Base-by-base conservation (phyloP, 140 eudicot genomes). In the Oenanthe javanica region DNA sequence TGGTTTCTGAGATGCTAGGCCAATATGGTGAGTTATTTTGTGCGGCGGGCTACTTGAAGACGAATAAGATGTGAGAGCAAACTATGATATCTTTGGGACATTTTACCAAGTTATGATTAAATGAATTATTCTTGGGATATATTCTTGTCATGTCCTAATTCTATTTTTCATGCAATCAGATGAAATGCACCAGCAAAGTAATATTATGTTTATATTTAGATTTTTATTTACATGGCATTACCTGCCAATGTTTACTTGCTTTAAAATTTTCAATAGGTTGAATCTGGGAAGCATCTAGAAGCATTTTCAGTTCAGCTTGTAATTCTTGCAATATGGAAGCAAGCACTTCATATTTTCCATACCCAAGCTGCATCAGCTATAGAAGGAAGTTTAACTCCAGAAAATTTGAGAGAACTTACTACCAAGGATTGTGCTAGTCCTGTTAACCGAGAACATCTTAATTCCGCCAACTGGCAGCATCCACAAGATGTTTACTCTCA, bases 271-370 rank as follows among this genome's bases (percentile, higher is more conserved):
- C 81, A 66, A 25, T 52, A 89, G 92, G 77, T 77, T 67, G 87
- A 75, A 45, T 85, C 82, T 78, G 86, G 84, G 49, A 84, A 82
- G 71, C 83, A 86, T 15, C 81, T 95, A 38, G 99, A 95, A 57
- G 99, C 99, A 42, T 92, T 92, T 75, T 92, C 99, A 8, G 77
- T 95, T 82, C 97, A 95, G 90, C 97, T 95, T 79, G 97, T 95
- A 76, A 88, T 89, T 79, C 96, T 95, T 82, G 99, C 97, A 25
- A 90, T 92, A 81, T 92, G 99, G 99, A 95, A 92, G 86, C 99
- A 95, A 88, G 96, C 99, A 63, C 82, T 95, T 59, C 88, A 92
- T 84, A 92, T 90, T 45, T 92, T 93, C 83, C 97, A 92, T 66
- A 89, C 93, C 21, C 96, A 90, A 81, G 99, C 96, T 77, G 96